Evolutionary conservation across 176 grass and related monocot species (phyloP).

Genomic region (Avena sativa): DNA sequence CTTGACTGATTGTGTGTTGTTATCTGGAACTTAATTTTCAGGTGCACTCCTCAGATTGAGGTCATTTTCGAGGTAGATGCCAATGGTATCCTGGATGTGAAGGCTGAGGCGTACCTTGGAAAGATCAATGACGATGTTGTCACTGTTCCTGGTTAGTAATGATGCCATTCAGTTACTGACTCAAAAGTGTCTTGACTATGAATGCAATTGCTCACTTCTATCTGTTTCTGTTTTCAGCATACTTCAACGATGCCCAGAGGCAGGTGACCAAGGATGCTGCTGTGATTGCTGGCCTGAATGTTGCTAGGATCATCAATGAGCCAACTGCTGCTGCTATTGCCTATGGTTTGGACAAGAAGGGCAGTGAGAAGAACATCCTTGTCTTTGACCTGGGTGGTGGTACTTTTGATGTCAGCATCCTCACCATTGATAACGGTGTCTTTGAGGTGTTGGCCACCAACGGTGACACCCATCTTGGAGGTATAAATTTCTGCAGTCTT

Average conservation of each 20-base stretch:
- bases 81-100: constrained; percentile 77
- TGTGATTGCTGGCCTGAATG: constrained; percentile 53
- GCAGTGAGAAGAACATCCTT: too few relatives aligned
- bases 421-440: constrained; percentile 75
- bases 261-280: constrained; percentile 79
- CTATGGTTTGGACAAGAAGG: too few relatives aligned
- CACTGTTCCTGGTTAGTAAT: constrained; percentile 69
- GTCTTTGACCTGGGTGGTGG: too few relatives aligned
- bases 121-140: constrained; percentile 72
- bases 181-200: not conserved
- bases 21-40: constrained; percentile 24
- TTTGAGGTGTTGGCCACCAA: constrained; percentile 88
- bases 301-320: too few relatives aligned
- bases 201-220: not conserved
- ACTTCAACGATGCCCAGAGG: constrained; percentile 83
- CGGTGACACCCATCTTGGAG: constrained; percentile 86
- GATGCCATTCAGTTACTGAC: not conserved
- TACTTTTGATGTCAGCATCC: constrained; percentile 63
- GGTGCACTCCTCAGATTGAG: constrained; percentile 68
- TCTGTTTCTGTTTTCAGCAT: constrained; percentile 47
- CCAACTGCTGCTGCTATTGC: too few relatives aligned
- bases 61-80: constrained; percentile 72
- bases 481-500: constrained; percentile 32
- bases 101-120: constrained; percentile 68
- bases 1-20: not conserved